phyloP scores from a whole-genome alignment of 2,329 filamentous ascomycete species.

The Rasamsonia emersonii region DNA sequence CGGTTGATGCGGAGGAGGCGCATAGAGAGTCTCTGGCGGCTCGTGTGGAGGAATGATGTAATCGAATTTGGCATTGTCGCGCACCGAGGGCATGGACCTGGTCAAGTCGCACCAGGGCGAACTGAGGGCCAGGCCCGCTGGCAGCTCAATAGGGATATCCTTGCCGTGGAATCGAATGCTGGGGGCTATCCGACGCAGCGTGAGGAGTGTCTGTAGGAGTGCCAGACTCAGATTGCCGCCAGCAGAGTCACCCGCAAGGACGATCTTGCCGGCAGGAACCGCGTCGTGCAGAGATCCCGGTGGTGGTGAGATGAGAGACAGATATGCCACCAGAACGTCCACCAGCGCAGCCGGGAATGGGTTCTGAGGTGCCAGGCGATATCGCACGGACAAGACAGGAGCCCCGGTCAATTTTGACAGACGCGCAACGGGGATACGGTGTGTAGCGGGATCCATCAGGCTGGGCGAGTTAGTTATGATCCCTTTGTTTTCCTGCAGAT shows the following conservation, averaged over 20 bases:
- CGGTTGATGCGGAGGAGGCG: slow-evolving; percentile 19
- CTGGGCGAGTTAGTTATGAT: too few relatives aligned
- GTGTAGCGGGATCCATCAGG: slow-evolving; percentile 37
- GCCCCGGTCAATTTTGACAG: slow-evolving; percentile 33
- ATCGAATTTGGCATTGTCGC: slow-evolving; percentile 31
- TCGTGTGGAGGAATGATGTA: slow-evolving; percentile 27
- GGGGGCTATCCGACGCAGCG: slow-evolving; percentile 25
- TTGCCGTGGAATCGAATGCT: slow-evolving; percentile 33
- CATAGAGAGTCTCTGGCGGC: slow-evolving; percentile 15
- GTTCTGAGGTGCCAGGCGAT: slow-evolving; percentile 40
- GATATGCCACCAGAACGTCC: slow-evolving; percentile 39
- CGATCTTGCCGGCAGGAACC: slow-evolving; percentile 35
- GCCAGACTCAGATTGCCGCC: slow-evolving; percentile 35
- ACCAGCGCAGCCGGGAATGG: slow-evolving; percentile 40
- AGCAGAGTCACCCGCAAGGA: slow-evolving; percentile 40
- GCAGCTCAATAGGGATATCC: slow-evolving; percentile 31
- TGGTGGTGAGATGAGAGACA: slow-evolving; percentile 38
- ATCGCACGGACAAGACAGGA: slow-evolving; percentile 36
- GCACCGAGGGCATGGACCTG: slow-evolving; percentile 33
- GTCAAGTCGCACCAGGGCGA: slow-evolving; percentile 38
- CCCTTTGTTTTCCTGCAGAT: too few relatives aligned
- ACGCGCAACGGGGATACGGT: slow-evolving; percentile 28
- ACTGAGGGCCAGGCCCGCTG: slow-evolving; percentile 29
- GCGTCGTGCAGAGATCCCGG: slow-evolving; percentile 33
- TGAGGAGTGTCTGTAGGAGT: slow-evolving; percentile 35